phyloP scores from a whole-genome alignment of 495 filamentous ascomycete genomes.

The Podospora sp. region DNA sequence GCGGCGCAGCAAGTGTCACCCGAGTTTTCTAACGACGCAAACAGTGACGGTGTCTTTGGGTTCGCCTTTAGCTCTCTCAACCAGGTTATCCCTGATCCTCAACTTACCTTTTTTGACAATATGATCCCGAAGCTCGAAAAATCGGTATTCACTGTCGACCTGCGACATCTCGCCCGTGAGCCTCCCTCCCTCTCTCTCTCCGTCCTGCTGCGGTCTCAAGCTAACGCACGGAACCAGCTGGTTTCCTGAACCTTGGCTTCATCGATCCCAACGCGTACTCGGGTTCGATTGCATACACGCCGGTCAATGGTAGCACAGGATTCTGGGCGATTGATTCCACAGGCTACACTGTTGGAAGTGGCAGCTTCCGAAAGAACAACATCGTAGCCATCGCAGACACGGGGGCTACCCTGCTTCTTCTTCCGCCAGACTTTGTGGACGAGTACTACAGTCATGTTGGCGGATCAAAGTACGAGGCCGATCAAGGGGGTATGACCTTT shows the following conservation, averaged over 20 bases:
- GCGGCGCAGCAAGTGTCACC: conserved; percentile 62
- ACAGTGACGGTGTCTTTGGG: conserved; percentile 72
- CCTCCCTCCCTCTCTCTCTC: neutral
- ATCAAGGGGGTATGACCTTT: conserved; percentile 67
- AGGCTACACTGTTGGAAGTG: conserved; percentile 62
- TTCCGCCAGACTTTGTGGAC: conserved; percentile 57
- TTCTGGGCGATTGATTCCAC: conserved; percentile 72
- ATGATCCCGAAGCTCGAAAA: conserved; percentile 43
- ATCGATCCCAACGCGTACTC: conserved; percentile 66
- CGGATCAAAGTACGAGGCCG: conserved; percentile 49
- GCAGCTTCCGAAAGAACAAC: conserved; percentile 34
- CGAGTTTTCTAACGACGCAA: conserved; percentile 60
- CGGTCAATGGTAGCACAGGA: conserved; percentile 61
- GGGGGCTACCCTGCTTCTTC: conserved; percentile 72
- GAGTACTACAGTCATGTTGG: conserved; percentile 66
- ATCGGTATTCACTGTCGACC: conserved; percentile 69
- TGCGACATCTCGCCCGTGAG: conserved; percentile 59
- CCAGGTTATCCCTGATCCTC: conserved; percentile 60
- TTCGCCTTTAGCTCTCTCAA: conserved; percentile 73
- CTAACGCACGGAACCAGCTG: conserved; percentile 41
- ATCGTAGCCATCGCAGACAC: conserved; percentile 65
- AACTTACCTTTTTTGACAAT: conserved; percentile 70
- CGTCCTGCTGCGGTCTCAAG: neutral
- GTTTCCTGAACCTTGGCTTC: conserved; percentile 75
- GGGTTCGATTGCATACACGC: conserved; percentile 62